phyloP scores from a whole-genome alignment of 208 protist genomes.

The Wallacemonas collosoma region DNA sequence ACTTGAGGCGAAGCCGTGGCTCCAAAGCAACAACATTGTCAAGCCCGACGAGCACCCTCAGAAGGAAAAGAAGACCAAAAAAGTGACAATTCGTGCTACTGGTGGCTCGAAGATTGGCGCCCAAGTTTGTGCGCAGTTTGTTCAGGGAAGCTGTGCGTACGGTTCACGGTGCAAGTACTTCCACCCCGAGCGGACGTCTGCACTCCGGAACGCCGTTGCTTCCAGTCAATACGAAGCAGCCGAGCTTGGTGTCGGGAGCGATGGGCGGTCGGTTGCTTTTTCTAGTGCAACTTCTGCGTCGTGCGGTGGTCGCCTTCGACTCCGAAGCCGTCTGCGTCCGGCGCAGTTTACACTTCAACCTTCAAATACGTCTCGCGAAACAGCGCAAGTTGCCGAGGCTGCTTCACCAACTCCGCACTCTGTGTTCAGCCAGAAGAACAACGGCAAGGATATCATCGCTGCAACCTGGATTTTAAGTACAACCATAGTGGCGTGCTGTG shows the following conservation, averaged over 20 bases:
- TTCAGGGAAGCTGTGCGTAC: slow-evolving; percentile 51
- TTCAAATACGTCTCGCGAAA: background rate
- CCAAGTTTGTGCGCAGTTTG: slow-evolving; percentile 50
- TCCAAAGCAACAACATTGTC: slow-evolving; percentile 27
- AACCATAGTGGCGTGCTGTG: slow-evolving; percentile 31
- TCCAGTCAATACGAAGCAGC: slow-evolving; percentile 26
- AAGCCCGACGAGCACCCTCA: slow-evolving; percentile 1
- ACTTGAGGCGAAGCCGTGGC: slow-evolving; percentile 61
- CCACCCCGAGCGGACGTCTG: slow-evolving; percentile 45
- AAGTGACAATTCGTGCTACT: slow-evolving; percentile 22
- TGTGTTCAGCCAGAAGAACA: too few relatives aligned
- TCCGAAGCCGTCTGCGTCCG: slow-evolving; percentile 48
- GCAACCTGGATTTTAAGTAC: slow-evolving; percentile 33
- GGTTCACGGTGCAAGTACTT: slow-evolving; percentile 61
- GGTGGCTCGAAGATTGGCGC: slow-evolving; percentile 42
- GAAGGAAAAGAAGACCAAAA: slow-evolving; percentile 26
- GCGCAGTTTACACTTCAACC: slow-evolving; percentile 31
- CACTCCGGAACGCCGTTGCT: slow-evolving; percentile 34
- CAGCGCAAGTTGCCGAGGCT: background rate
- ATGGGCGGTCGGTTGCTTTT: slow-evolving; percentile 21
- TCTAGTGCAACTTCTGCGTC: slow-evolving; percentile 27
- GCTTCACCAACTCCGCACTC: background rate
- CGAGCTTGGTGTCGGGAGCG: slow-evolving; percentile 16
- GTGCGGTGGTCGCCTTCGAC: slow-evolving; percentile 21
- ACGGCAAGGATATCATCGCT: slow-evolving; percentile 1